Conservation (phyloP, 2,329 filamentous ascomycete genomes). For the Rutstroemia sydowiana region DNA sequence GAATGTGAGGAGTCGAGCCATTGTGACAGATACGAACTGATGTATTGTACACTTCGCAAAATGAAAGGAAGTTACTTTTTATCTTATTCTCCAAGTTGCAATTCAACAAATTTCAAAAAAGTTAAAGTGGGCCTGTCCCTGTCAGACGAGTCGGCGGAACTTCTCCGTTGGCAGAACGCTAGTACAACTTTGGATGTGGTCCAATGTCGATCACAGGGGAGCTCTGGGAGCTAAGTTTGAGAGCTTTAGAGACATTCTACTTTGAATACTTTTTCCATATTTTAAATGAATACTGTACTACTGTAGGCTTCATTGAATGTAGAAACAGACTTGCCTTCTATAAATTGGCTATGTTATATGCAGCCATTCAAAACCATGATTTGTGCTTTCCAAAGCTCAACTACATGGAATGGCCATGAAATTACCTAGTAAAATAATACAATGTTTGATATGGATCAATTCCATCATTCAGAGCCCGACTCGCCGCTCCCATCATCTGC, state of each 20-base stretch:
- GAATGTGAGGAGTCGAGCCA: slow-evolving; percentile 34
- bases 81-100: not conserved
- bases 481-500: slow-evolving; percentile 28
- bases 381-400: too few relatives aligned
- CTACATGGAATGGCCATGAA: too few relatives aligned
- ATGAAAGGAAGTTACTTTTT: not conserved
- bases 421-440: too few relatives aligned
- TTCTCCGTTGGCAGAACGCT: not conserved
- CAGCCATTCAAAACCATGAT: too few relatives aligned
- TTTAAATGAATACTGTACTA: too few relatives aligned
- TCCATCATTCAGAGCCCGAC: not conserved
- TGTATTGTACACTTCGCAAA: not conserved
- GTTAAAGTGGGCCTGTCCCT: not conserved
- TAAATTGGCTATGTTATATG: too few relatives aligned
- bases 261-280: too few relatives aligned
- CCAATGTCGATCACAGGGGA: not conserved
- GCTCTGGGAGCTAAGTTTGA: not conserved
- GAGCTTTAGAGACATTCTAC: too few relatives aligned
- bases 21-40: not conserved
- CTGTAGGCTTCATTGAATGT: too few relatives aligned
- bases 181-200: not conserved
- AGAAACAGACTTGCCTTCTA: too few relatives aligned
- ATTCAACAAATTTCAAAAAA: not conserved
- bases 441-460: too few relatives aligned
- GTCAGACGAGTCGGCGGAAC: not conserved